Evolutionary conservation across 176 grass and related monocot genomes (phyloP), one percentile per base, ranked within the genome.

Genomic region (Rhynchospora pubera): DNA sequence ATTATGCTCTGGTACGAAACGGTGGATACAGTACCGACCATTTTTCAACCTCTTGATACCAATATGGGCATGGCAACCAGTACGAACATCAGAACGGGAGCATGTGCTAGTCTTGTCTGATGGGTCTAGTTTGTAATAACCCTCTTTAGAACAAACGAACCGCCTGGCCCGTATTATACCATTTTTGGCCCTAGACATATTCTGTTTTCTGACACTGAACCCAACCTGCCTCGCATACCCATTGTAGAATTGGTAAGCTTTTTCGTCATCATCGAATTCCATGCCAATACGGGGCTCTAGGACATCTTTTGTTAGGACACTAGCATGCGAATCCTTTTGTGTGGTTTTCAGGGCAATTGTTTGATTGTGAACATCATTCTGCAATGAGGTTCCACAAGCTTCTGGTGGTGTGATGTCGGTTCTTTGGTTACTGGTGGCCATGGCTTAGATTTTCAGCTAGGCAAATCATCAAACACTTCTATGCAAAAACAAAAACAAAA

Each of bases 211-310:
- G 47, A 87, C 79, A 87, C 80, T 87, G 69, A 87, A 87, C 14
- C 85, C 80, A n/a, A 83, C 59, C 30, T 52, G 56, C 26, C 85
- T 78, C 60, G 80, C 85, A 83, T 87, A 83, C 30, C 62, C 80
- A 69, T 87, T 87, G 80, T 83, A 87, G 55, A 83, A 87, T 51
- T 77, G 80, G 57, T 87, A 87, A 30, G 85, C 85, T 52, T 83
- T 80, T 51, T 87, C 85, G 64, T 87, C 80, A 57, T 83, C 58
- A 48, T 82, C 79, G n/a, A 87, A 87, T 74, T 77, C 68, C 85
- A 83, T 83, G 15, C 80, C 85, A 21, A 87, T 72, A 28, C 55
- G 62, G 42, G 85, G 85, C 85, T 83, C 85, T 15, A 57, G 53
- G 48, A 46, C 59, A 55, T 87, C 85, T 68, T 47, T 83, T 52